phyloP scores from a whole-genome alignment of 192 early-diverging fungal genomes.

The Coemansia sp. region DNA sequence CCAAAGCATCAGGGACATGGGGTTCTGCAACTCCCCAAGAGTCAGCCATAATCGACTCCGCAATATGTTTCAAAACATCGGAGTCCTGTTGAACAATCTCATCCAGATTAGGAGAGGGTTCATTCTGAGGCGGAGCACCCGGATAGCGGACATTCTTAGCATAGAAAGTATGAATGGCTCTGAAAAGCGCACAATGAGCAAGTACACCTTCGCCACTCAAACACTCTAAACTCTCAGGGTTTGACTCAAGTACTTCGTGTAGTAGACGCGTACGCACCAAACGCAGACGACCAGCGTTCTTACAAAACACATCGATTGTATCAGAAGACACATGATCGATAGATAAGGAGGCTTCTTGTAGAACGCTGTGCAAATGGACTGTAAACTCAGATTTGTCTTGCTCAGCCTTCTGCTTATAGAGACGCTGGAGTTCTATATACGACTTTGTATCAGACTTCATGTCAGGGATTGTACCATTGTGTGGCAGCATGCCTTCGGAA shows the following conservation, averaged over 20 bases:
- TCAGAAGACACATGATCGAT: constrained; percentile 59
- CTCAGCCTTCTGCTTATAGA: constrained; percentile 81
- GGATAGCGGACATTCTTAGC: constrained; percentile 21
- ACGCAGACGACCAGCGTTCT: constrained; percentile 68
- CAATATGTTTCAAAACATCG: constrained; percentile 5
- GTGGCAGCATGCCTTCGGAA: constrained; percentile 69
- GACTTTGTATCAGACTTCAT: constrained; percentile 95
- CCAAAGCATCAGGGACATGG: constrained; percentile 16
- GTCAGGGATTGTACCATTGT: constrained; percentile 87
- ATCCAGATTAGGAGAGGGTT: constrained; percentile 8
- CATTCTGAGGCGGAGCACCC: constrained; percentile 2
- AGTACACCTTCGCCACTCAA: constrained; percentile 14
- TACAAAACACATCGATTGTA: constrained; percentile 80
- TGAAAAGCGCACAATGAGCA: constrained; percentile 33
- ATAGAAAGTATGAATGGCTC: constrained; percentile 23
- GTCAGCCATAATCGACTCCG: constrained; percentile 19
- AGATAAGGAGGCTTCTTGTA: constrained; percentile 54
- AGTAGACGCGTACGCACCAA: constrained; percentile 56
- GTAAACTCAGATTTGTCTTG: constrained; percentile 60
- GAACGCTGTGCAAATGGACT: constrained; percentile 47
- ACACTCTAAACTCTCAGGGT: neutral
- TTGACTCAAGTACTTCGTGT: constrained; percentile 17
- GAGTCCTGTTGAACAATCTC: constrained; percentile 19
- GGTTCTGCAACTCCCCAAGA: constrained; percentile 16
- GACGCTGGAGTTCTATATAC: constrained; percentile 80